phyloP scores from a whole-genome alignment of 768 basidiomycete genomes.

The Pisolithus albus region DNA sequence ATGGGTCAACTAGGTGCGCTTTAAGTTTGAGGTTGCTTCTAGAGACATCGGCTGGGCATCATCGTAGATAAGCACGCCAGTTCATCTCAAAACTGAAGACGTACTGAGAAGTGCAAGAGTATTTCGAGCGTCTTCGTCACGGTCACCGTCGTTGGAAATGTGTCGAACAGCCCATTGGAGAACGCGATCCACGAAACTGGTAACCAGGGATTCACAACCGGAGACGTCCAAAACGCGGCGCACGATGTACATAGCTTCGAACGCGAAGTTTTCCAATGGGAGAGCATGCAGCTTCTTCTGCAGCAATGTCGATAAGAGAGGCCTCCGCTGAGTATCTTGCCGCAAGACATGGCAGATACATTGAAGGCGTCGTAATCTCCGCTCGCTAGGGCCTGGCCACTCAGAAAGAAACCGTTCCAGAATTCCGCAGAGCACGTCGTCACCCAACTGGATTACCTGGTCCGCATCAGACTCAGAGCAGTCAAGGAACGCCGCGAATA shows the following conservation, averaged over 20 bases:
- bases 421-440: slow-evolving; percentile 26
- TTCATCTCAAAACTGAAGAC: slow-evolving; percentile 9
- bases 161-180: slow-evolving; percentile 49
- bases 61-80: background rate
- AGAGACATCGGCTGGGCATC: slow-evolving; percentile 10
- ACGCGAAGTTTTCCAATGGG: slow-evolving; percentile 21
- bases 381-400: background rate
- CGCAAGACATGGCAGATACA: slow-evolving; percentile 27
- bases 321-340: slow-evolving; percentile 17
- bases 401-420: slow-evolving; percentile 19
- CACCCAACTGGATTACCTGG: slow-evolving; percentile 15
- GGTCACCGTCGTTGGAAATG: slow-evolving; percentile 31
- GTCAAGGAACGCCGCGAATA: slow-evolving; percentile 46
- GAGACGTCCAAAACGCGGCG: slow-evolving; percentile 17
- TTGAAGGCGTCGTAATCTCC: slow-evolving; percentile 2
- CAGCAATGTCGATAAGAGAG: slow-evolving; percentile 17
- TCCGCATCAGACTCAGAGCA: slow-evolving; percentile 14
- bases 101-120: slow-evolving; percentile 35
- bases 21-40: slow-evolving; percentile 27
- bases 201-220: slow-evolving; percentile 21
- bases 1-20: slow-evolving; percentile 60
- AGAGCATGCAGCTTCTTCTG: slow-evolving; percentile 21
- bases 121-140: slow-evolving; percentile 13
- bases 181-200: slow-evolving; percentile 36
- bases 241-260: slow-evolving; percentile 30